Evolutionary conservation across 805 yeast species (phyloP).

Genomic region (Saturnispora zaruensis): DNA sequence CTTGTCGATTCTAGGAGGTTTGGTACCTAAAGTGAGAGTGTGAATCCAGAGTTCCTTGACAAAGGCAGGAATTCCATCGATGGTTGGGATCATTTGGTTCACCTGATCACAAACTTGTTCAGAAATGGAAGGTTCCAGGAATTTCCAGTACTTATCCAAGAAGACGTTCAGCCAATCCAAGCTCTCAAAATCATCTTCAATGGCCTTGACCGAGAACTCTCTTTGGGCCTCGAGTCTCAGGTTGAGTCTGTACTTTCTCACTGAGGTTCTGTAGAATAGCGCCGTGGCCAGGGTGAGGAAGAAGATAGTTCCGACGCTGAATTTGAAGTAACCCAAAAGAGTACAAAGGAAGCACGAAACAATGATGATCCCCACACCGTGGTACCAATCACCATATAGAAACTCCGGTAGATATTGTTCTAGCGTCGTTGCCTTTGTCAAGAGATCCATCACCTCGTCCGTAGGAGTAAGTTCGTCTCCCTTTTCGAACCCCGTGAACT

Average conservation of each 20-base stretch:
- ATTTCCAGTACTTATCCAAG: constrained; percentile 86
- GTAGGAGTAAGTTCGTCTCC: constrained; percentile 55
- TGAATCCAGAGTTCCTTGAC: constrained; percentile 79
- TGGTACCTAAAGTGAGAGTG: constrained; percentile 85
- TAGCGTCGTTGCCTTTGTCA: constrained; percentile 60
- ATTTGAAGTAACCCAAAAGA: constrained; percentile 66
- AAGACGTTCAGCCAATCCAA: constrained; percentile 94
- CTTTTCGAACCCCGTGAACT: constrained; percentile 80
- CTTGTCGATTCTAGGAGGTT: constrained; percentile 87
- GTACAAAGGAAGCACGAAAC: constrained; percentile 67
- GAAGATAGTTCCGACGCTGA: constrained; percentile 75
- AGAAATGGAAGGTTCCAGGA: constrained; percentile 80
- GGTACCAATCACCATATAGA: constrained; percentile 94
- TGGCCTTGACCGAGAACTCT: constrained; percentile 68
- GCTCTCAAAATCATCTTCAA: constrained; percentile 85
- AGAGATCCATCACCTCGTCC: constrained; percentile 65
- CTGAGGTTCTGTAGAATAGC: constrained; percentile 71
- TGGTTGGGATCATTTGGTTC: constrained; percentile 71
- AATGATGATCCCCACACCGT: constrained; percentile 65
- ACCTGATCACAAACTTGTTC: constrained; percentile 79
- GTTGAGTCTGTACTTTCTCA: constrained; percentile 65
- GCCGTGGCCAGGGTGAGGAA: constrained; percentile 56
- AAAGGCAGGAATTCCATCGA: constrained; percentile 68
- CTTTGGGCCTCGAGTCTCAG: constrained; percentile 78
- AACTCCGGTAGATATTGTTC: constrained; percentile 69